A percentile compares a stretch with the other conserved stretches of the same genome.
Conservation (phyloP, 1,284 basidiomycete genomes). For the Rhodotorula sp. region DNA sequence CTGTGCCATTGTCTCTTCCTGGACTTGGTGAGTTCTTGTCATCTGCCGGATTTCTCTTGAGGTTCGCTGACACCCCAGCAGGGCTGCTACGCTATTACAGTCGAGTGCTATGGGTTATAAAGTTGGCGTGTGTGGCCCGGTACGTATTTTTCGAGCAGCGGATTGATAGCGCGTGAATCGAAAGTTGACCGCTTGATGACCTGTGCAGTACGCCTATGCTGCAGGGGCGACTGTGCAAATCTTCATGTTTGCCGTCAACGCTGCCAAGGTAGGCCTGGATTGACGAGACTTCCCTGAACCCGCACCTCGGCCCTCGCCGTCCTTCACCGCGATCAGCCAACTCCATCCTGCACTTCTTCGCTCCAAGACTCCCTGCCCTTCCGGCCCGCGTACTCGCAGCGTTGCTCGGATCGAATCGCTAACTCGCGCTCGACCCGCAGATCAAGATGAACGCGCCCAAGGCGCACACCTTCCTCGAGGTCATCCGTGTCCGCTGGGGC, state of each 20-base stretch:
- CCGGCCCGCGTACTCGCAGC: no score
- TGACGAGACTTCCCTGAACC: no score
- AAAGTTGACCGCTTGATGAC: no score
- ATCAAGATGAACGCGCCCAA: conserved; percentile 61
- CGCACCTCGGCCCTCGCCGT: no score
- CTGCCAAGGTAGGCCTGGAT: conserved; percentile 43
- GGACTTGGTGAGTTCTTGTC: conserved; percentile 24
- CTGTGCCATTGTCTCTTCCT: conserved; percentile 51
- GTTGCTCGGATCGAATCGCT: no score
- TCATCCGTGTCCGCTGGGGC: conserved; percentile 70
- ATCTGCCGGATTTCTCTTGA: no score
- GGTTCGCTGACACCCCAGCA: no score
- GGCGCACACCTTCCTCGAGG: conserved; percentile 60
- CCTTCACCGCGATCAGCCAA: no score
- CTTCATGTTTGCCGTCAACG: conserved; percentile 58
- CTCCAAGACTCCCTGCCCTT: no score
- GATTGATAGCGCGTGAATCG: no score
- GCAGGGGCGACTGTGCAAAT: conserved; percentile 51
- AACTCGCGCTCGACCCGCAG: conserved; percentile 35
- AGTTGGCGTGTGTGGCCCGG: conserved; percentile 45
- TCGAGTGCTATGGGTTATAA: conserved; percentile 70
- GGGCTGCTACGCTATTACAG: conserved; percentile 57
- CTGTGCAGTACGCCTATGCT: conserved; percentile 61
- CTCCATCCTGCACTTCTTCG: no score
- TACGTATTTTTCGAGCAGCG: background rate